These are phyloP conservation scores for Medicago lupulina DNA, from an alignment of 306 rosid species.

Conservation along the genomic window DNA sequence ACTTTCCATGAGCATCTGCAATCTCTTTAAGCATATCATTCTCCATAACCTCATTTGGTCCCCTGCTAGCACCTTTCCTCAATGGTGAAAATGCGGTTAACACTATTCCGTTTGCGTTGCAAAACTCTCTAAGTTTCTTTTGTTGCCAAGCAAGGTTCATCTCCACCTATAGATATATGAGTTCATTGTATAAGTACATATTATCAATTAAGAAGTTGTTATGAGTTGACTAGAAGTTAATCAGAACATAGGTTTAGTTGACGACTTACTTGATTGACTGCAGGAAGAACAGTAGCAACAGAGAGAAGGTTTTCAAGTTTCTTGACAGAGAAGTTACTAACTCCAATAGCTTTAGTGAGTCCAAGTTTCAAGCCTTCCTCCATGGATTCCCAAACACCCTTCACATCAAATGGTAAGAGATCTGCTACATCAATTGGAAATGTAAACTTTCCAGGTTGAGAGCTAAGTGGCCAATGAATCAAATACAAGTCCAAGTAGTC, in stretches of 20 bases:
- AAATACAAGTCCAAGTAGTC: slow-evolving; percentile 59
- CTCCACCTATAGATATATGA: slow-evolving; percentile 57
- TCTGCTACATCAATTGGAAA: slow-evolving; percentile 46
- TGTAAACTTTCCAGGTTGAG: slow-evolving; percentile 49
- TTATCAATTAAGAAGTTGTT: not conserved
- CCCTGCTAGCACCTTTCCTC: slow-evolving; percentile 61
- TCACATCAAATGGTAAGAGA: slow-evolving; percentile 53
- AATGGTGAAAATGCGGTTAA: slow-evolving; percentile 67
- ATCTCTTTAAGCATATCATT: slow-evolving; percentile 54
- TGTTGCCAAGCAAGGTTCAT: slow-evolving; percentile 76
- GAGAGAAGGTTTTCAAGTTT: slow-evolving; percentile 51
- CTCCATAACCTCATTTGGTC: slow-evolving; percentile 61
- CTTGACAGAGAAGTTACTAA: slow-evolving; percentile 63
- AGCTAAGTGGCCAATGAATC: slow-evolving; percentile 56
- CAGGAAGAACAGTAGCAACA: slow-evolving; percentile 45
- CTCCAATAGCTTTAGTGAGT: slow-evolving; percentile 57
- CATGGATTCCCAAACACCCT: slow-evolving; percentile 63
- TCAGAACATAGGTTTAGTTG: not conserved
- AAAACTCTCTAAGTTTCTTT: slow-evolving; percentile 57
- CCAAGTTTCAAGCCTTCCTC: slow-evolving; percentile 53
- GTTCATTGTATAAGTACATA: not conserved
- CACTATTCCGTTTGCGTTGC: slow-evolving; percentile 53
- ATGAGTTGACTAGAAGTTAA: not conserved
- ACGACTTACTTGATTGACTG: slow-evolving; percentile 48
- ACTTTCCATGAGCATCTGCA: slow-evolving; percentile 53